These are phyloP conservation scores for Salicornia ramosissima DNA, from an alignment of 148 eudicot species.

Conservation along the genomic window DNA sequence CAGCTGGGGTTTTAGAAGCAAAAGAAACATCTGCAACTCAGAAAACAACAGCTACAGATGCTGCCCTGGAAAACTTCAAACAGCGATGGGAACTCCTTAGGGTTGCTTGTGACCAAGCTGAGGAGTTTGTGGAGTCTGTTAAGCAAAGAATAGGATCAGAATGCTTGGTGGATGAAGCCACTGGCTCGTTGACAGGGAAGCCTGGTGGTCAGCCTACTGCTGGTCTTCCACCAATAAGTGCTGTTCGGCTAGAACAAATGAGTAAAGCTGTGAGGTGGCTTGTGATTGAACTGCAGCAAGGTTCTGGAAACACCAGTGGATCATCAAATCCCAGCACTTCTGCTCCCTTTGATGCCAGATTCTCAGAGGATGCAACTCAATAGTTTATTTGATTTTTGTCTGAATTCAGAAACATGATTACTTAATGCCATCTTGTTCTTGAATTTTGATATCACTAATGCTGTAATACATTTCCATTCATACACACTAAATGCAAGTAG, in stretches of 20 bases:
- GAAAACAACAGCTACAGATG: slow-evolving; percentile 58
- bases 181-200: slow-evolving; percentile 50
- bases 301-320: slow-evolving; percentile 49
- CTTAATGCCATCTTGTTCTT: too few relatives aligned
- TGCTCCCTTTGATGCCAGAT: slow-evolving; percentile 79
- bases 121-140: slow-evolving; percentile 88
- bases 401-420: not conserved
- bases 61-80: slow-evolving; percentile 78
- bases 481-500: too few relatives aligned
- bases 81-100: slow-evolving; percentile 74
- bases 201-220: slow-evolving; percentile 53
- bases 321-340: slow-evolving; percentile 40
- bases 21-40: slow-evolving; percentile 59
- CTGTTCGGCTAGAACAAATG: slow-evolving; percentile 91
- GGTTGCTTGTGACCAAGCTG: slow-evolving; percentile 90
- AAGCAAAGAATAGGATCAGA: slow-evolving; percentile 94
- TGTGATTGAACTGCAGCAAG: slow-evolving; percentile 85
- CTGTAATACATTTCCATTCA: too few relatives aligned
- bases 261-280: slow-evolving; percentile 96
- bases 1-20: slow-evolving; percentile 60
- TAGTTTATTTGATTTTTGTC: slow-evolving; percentile 24
- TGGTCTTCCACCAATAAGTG: slow-evolving; percentile 88
- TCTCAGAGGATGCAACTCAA: slow-evolving; percentile 71
- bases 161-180: slow-evolving; percentile 94
- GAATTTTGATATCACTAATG: too few relatives aligned